Evolutionary conservation across 208 protist genomes (phyloP).

Genomic region (Acanthamoeba castellanii): DNA sequence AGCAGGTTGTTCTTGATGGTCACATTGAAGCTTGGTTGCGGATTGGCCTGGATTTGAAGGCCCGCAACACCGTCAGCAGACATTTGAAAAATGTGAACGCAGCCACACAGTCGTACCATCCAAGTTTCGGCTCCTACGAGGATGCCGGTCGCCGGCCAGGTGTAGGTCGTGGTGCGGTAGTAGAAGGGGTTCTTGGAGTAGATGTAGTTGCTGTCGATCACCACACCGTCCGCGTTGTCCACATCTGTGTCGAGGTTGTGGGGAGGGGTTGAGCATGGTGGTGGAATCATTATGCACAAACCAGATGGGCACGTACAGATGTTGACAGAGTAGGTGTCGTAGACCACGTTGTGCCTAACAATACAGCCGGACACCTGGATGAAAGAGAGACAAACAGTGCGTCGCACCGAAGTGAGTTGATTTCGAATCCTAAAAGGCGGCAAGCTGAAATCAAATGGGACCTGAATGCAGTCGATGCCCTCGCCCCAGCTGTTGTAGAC

Average conservation of each 20-base stretch:
- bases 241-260: neutral
- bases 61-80: neutral
- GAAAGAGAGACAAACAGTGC: too few species aligned
- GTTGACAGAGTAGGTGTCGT: slow-evolving; percentile 25
- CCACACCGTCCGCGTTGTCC: neutral
- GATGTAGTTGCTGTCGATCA: neutral
- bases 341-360: neutral
- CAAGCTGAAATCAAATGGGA: too few species aligned
- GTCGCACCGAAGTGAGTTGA: too few species aligned
- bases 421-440: too few species aligned
- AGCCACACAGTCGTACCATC: neutral
- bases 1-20: slow-evolving; percentile 27
- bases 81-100: neutral
- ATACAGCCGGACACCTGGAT: neutral
- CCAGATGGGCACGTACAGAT: neutral
- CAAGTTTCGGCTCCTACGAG: neutral
- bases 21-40: neutral
- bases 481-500: slow-evolving; percentile 22
- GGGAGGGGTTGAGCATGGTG: neutral
- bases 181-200: neutral
- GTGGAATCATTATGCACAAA: neutral
- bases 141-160: neutral
- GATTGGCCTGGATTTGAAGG: neutral
- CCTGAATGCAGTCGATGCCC: slow-evolving; percentile 26
- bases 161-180: neutral